Conservation (phyloP, 208 protist species). For the Tritrichomonas musculus region DNA sequence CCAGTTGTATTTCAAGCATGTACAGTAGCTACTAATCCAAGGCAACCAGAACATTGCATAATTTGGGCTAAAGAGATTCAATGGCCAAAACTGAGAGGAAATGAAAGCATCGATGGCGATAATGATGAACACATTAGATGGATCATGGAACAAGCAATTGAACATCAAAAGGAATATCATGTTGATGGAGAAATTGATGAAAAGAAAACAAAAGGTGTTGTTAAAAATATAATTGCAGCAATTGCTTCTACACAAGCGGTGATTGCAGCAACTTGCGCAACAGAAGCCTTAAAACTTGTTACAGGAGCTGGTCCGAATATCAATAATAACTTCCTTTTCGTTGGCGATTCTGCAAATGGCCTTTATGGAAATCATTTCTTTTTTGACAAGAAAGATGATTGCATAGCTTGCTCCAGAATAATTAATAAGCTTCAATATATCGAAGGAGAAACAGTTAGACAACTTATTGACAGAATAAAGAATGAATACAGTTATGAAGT, state of each 20-base stretch:
- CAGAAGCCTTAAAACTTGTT: background rate
- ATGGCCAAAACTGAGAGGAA: constrained; percentile 26
- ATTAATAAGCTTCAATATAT: no score
- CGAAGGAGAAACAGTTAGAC: background rate
- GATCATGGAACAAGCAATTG: constrained; percentile 61
- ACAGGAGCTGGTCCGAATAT: background rate
- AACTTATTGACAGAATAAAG: background rate
- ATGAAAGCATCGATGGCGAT: constrained; percentile 62
- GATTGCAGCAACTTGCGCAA: constrained; percentile 58
- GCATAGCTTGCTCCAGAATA: background rate
- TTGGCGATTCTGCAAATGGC: background rate
- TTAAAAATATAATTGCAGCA: constrained; percentile 97
- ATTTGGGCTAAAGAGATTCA: constrained; percentile 44
- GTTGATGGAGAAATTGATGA: constrained; percentile 71
- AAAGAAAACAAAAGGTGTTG: constrained; percentile 64
- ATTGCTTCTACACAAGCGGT: constrained; percentile 94
- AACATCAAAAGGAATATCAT: constrained; percentile 68
- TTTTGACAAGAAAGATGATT: background rate
- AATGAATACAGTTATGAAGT: background rate
- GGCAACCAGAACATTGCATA: constrained; percentile 54
- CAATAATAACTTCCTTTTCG: background rate
- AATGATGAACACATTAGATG: constrained; percentile 74
- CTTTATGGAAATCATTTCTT: background rate
- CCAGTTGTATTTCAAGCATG: constrained; percentile 40
- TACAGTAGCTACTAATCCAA: constrained; percentile 49